These are phyloP conservation scores for Boletellus sp. DNA, from an alignment of 1,284 basidiomycete genomes.

Conservation along the genomic window DNA sequence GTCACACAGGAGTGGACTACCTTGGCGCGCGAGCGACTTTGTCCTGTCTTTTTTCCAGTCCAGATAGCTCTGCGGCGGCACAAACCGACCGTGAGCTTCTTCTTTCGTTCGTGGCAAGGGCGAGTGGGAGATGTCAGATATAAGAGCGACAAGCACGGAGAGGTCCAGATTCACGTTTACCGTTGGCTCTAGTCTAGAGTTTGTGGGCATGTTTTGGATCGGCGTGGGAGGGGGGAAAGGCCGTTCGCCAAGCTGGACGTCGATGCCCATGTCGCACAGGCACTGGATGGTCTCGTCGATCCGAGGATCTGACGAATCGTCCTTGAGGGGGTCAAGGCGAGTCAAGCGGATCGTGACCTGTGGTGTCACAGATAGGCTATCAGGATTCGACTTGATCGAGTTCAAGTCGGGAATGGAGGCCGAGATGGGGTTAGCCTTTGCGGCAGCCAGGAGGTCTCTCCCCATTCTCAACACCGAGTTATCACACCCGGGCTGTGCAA, in stretches of 20 bases:
- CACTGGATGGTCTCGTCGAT: constrained; percentile 57
- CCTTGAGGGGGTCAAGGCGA: constrained; percentile 51
- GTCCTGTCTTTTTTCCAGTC: constrained; percentile 53
- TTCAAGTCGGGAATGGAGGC: constrained; percentile 5
- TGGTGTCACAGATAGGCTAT: constrained; percentile 27
- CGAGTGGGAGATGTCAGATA: constrained; percentile 79
- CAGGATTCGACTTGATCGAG: not conserved
- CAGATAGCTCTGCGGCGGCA: constrained; percentile 50
- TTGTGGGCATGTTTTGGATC: constrained; percentile 17
- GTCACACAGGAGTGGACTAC: not conserved
- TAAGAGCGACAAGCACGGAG: constrained; percentile 76
- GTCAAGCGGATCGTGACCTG: constrained; percentile 64
- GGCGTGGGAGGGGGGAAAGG: constrained; percentile 26
- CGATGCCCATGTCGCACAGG: constrained; percentile 60
- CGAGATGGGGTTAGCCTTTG: constrained; percentile 47
- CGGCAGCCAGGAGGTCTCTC: constrained; percentile 57
- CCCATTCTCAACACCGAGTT: constrained; percentile 71
- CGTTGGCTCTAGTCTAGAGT: constrained; percentile 43
- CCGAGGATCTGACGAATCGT: constrained; percentile 46
- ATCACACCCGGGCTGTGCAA: constrained; percentile 55
- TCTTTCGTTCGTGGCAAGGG: constrained; percentile 54
- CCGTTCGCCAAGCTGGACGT: constrained; percentile 66
- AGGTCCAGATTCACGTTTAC: constrained; percentile 72
- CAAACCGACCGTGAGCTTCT: constrained; percentile 62
- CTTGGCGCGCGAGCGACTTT: constrained; percentile 6